Percentiles rank a stretch among this genome's conserved stretches.
phyloP scores from a whole-genome alignment of 1,139 yeast species.

The Candida pseudocylindracea region DNA sequence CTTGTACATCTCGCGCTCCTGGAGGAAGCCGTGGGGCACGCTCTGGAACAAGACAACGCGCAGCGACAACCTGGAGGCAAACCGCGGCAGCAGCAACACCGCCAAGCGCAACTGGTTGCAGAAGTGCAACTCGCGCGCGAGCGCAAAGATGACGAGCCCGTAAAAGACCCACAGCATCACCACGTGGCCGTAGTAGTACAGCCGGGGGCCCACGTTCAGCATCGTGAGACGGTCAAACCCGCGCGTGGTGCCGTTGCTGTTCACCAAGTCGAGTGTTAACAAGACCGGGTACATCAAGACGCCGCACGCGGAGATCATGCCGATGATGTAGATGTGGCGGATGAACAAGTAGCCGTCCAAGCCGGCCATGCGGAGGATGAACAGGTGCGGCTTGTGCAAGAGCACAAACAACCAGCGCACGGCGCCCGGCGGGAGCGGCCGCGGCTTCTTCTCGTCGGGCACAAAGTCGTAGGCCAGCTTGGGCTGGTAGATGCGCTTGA shows the following conservation, averaged over 20 bases:
- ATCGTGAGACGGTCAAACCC: constrained; percentile 70
- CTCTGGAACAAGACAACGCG: constrained; percentile 65
- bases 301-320: constrained; percentile 16
- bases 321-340: constrained; percentile 28
- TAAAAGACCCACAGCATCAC: constrained; percentile 63
- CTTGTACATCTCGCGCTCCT: constrained; percentile 36
- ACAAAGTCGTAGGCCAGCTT: constrained; percentile 35
- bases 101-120: constrained; percentile 68
- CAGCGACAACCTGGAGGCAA: constrained; percentile 50
- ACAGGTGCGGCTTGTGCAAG: constrained; percentile 36
- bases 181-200: constrained; percentile 72
- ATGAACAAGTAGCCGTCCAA: constrained; percentile 54
- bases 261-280: constrained; percentile 41
- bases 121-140: constrained; percentile 66
- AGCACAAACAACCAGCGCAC: constrained; percentile 38
- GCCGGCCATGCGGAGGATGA: constrained; percentile 51
- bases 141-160: constrained; percentile 42
- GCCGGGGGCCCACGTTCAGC: constrained; percentile 34
- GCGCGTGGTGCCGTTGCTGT: constrained; percentile 21
- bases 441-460: constrained; percentile 37
- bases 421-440: constrained; percentile 37
- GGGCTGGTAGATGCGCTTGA: constrained; percentile 46
- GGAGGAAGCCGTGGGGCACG: constrained; percentile 48
- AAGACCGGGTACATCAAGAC: constrained; percentile 28
- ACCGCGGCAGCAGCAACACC: constrained; percentile 58